Percentiles rank a stretch among this genome's conserved stretches.
Evolutionary conservation across 768 basidiomycete genomes (phyloP).

Genomic region (Pleurotus salmoneostramineus): DNA sequence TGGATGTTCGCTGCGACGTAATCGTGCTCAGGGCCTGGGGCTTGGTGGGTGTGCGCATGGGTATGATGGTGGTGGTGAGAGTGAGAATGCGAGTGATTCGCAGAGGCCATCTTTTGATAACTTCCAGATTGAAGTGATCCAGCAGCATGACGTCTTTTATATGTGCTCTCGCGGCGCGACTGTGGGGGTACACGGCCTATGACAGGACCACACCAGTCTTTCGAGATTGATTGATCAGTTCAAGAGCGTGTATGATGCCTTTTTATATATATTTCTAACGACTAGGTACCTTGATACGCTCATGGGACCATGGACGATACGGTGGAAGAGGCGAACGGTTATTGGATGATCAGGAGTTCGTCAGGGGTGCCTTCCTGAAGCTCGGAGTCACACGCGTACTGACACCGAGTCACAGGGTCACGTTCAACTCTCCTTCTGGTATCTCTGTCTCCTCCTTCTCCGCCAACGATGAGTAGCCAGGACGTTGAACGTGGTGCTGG

Average conservation of each 20-base stretch:
- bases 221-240: background rate
- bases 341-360: too few relatives aligned
- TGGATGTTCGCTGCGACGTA: constrained; percentile 31
- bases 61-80: background rate
- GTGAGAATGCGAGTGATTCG: background rate
- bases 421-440: too few relatives aligned
- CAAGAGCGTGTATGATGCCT: too few relatives aligned
- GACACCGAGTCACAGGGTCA: too few relatives aligned
- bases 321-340: too few relatives aligned
- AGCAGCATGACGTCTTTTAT: background rate
- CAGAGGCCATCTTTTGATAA: background rate
- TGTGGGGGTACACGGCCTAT: background rate
- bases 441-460: background rate
- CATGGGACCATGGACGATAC: too few relatives aligned
- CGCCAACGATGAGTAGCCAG: constrained; percentile 7
- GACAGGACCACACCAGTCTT: background rate
- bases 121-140: background rate
- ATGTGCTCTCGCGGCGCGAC: background rate
- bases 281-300: too few relatives aligned
- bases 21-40: constrained; percentile 13
- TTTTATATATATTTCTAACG: too few relatives aligned
- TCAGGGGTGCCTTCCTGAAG: too few relatives aligned
- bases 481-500: constrained; percentile 19
- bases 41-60: too few relatives aligned
- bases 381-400: too few relatives aligned